Percentiles rank a stretch among this genome's conserved stretches.
Evolutionary conservation across 345 rosid species (phyloP).

Genomic region (Gossypium rotundifolium): DNA sequence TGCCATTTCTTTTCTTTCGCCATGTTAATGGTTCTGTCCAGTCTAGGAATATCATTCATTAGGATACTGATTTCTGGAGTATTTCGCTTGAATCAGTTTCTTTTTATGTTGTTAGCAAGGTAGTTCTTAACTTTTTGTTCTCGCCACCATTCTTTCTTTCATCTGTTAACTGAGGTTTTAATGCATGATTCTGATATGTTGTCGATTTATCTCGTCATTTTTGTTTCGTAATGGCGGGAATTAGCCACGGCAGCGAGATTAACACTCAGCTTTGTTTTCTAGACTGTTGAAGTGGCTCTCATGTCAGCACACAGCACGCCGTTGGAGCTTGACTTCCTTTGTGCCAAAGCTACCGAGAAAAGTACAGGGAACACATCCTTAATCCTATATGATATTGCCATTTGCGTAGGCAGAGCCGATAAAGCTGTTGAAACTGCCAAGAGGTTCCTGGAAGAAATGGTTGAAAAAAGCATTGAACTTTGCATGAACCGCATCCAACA

Average conservation of each 20-base stretch:
- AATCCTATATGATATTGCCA: conserved; percentile 56
- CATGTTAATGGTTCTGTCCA: too few species aligned
- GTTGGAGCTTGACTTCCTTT: conserved; percentile 55
- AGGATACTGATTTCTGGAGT: too few species aligned
- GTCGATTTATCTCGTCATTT: too few species aligned
- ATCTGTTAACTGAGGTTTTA: too few species aligned
- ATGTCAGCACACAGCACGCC: conserved; percentile 51
- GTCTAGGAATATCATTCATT: too few species aligned
- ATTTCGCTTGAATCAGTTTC: too few species aligned
- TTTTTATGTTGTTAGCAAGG: too few species aligned
- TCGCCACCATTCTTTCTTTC: too few species aligned
- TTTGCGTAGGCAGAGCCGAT: conserved; percentile 47
- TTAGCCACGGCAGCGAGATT: conserved; percentile 62
- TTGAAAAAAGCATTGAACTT: conserved; percentile 62
- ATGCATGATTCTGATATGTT: too few species aligned
- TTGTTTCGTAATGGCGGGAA: conserved; percentile 18
- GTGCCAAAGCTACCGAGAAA: conserved; percentile 49
- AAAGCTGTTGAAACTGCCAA: conserved; percentile 65
- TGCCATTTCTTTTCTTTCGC: too few species aligned
- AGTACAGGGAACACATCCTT: conserved; percentile 55
- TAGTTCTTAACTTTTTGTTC: too few species aligned
- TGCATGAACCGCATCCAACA: conserved; percentile 42
- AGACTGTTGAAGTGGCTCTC: conserved; percentile 73
- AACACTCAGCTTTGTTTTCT: conserved; percentile 34
- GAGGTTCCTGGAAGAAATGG: conserved; percentile 60